Percentiles rank a stretch among this genome's conserved stretches.
Evolutionary conservation across 192 early-diverging fungal species (phyloP).

Genomic region (Gryganskiella cystojenkinii): DNA sequence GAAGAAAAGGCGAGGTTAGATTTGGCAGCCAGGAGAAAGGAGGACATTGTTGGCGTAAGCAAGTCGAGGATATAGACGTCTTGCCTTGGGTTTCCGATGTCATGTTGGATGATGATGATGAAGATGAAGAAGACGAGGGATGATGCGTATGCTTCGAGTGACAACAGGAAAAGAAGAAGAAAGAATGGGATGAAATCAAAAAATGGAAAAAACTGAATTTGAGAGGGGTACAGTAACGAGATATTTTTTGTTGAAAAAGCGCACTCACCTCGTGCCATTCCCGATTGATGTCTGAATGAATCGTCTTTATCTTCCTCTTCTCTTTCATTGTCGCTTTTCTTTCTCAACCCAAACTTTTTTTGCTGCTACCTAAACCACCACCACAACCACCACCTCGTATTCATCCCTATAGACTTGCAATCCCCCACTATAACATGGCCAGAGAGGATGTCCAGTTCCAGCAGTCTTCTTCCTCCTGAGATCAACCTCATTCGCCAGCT

Average conservation of each 20-base stretch:
- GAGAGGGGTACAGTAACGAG: neutral
- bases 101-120: slow-evolving; percentile 4
- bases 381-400: slow-evolving; percentile 1
- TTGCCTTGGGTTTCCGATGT: slow-evolving; percentile 23
- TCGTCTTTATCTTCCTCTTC: too few species aligned
- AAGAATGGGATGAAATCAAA: neutral
- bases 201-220: neutral
- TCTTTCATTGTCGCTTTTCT: too few species aligned
- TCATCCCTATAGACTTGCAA: slow-evolving; percentile 2
- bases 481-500: slow-evolving; percentile 47
- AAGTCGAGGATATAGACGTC: neutral
- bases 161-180: neutral
- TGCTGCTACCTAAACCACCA: too few species aligned
- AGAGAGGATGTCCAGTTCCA: slow-evolving; percentile 56
- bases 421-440: slow-evolving; percentile 48
- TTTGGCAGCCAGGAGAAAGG: neutral
- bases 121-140: neutral
- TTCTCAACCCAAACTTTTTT: too few species aligned
- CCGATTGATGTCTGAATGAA: too few species aligned
- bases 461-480: slow-evolving; percentile 44
- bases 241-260: too few species aligned
- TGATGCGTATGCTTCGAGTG: neutral
- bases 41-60: neutral
- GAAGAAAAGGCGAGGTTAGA: neutral
- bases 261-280: too few species aligned